Conservation (phyloP, 805 yeast genomes). For the Wickerhamomyces bovis region DNA sequence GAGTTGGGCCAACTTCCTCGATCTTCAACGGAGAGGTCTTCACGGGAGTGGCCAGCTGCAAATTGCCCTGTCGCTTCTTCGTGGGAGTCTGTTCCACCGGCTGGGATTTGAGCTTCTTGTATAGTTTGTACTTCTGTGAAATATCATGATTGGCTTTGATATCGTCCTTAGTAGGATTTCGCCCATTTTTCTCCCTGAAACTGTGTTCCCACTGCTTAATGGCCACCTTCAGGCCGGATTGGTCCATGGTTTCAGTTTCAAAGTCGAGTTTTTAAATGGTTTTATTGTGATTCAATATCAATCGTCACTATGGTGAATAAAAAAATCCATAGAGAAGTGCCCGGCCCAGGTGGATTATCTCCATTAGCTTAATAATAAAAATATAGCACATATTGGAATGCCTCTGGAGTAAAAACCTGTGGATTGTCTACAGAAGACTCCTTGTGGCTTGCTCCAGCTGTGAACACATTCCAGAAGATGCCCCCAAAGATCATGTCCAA, state of each 20-base stretch:
- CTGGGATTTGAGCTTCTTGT: conserved; percentile 5
- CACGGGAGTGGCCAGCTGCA: conserved; percentile 16
- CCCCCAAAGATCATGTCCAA: conserved; percentile 23
- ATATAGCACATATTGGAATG: too few relatives aligned
- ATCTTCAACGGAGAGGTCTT: conserved; percentile 18
- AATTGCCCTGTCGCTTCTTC: conserved; percentile 12
- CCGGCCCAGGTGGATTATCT: background rate
- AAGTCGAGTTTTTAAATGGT: too few relatives aligned
- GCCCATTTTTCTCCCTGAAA: conserved; percentile 32
- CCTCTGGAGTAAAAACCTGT: background rate
- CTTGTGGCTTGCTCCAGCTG: background rate
- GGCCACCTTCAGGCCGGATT: conserved; percentile 29
- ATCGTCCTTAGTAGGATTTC: conserved; percentile 44
- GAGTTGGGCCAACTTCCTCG: conserved; percentile 74
- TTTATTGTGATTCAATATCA: too few relatives aligned
- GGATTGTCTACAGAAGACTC: background rate
- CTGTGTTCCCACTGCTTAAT: conserved; percentile 52
- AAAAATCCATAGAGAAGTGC: too few relatives aligned
- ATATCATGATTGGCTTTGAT: conserved; percentile 35
- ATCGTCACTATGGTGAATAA: too few relatives aligned
- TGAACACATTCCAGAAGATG: conserved; percentile 5
- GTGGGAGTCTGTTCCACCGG: conserved; percentile 25
- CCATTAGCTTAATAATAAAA: background rate
- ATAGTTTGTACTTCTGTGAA: conserved; percentile 21
- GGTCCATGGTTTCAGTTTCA: too few relatives aligned